Evolutionary conservation across 768 basidiomycete genomes (phyloP).

Genomic region (Auriculariales sp.): DNA sequence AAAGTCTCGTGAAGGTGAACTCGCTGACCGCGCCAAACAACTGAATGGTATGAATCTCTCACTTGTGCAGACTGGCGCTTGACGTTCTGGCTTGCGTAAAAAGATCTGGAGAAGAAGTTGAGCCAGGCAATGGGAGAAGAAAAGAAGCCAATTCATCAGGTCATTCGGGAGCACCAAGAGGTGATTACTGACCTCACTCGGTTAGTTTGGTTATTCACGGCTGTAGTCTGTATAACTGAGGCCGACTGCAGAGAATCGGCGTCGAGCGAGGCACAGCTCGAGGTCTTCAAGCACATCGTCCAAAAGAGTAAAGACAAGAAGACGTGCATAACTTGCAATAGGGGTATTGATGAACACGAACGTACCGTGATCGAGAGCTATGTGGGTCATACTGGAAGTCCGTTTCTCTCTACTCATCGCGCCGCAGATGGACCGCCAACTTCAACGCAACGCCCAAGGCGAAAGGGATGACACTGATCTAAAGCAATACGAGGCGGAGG

Average conservation of each 20-base stretch:
- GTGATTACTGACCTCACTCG: too few relatives aligned
- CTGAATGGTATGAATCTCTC: slow-evolving; percentile 34
- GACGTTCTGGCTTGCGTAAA: not conserved
- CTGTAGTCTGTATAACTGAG: too few relatives aligned
- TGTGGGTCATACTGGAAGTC: slow-evolving; percentile 34
- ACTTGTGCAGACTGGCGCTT: not conserved
- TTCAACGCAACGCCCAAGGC: slow-evolving; percentile 40
- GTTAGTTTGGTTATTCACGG: too few relatives aligned
- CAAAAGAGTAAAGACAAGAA: slow-evolving; percentile 45
- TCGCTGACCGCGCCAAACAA: slow-evolving; percentile 48
- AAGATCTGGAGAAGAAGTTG: slow-evolving; percentile 37
- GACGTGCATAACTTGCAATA: slow-evolving; percentile 63
- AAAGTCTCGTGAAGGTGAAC: slow-evolving; percentile 41
- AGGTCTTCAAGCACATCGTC: slow-evolving; percentile 35
- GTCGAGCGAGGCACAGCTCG: slow-evolving; percentile 14
- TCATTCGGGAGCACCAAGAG: too few relatives aligned
- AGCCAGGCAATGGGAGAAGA: slow-evolving; percentile 25
- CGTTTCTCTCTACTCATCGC: not conserved
- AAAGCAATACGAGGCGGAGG: slow-evolving; percentile 42
- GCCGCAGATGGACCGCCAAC: slow-evolving; percentile 46
- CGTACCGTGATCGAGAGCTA: slow-evolving; percentile 52
- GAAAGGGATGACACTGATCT: slow-evolving; percentile 31
- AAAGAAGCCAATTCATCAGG: too few relatives aligned
- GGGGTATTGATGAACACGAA: slow-evolving; percentile 43
- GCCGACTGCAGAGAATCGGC: slow-evolving; percentile 6